Conservation (phyloP, 1,284 basidiomycete genomes). For the Rhodotorula sp. region DNA sequence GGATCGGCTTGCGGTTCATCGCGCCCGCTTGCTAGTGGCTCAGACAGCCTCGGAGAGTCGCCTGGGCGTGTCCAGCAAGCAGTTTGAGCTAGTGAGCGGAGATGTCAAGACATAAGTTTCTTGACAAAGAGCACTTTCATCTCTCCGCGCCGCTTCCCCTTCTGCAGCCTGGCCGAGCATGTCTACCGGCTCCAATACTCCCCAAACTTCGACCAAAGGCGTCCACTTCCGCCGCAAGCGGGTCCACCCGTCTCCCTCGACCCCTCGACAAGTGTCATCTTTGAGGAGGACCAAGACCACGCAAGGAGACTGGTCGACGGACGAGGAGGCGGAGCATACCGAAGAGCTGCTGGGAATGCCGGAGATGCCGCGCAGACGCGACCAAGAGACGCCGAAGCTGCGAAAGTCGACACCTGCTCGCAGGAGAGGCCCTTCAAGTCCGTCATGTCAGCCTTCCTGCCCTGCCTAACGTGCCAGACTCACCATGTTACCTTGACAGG, state of each 20-base stretch:
- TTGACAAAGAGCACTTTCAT: background rate
- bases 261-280: background rate
- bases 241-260: background rate
- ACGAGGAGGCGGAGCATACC: background rate
- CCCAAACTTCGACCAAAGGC: too few relatives aligned
- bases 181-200: too few relatives aligned
- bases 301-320: background rate
- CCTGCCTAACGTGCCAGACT: too few relatives aligned
- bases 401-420: background rate
- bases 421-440: too few relatives aligned
- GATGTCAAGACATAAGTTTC: background rate
- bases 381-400: background rate
- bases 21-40: background rate
- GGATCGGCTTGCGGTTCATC: too few relatives aligned
- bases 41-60: too few relatives aligned
- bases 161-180: too few relatives aligned
- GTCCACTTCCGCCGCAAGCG: background rate
- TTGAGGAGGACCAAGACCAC: too few relatives aligned
- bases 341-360: background rate
- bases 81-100: background rate
- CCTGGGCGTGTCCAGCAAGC: background rate
- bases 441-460: background rate
- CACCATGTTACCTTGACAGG: background rate
- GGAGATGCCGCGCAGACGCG: background rate
- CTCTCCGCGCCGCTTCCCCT: background rate